phyloP scores from a whole-genome alignment of 306 rosid genomes.

The Senna tora region DNA sequence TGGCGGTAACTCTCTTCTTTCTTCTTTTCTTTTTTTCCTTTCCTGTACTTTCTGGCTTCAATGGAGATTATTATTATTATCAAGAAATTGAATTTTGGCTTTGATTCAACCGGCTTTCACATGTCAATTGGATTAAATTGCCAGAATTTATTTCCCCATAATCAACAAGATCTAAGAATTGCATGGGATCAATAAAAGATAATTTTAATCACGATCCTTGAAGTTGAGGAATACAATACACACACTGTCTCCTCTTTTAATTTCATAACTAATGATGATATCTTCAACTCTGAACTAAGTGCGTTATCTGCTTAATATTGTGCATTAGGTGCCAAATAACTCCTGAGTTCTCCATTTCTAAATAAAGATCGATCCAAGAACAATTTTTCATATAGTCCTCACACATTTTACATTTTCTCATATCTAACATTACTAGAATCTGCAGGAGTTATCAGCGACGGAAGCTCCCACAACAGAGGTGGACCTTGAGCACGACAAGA shows the following conservation, averaged over 20 bases:
- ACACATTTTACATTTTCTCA: no score
- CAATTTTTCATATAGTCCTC: no score
- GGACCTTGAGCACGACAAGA: slow-evolving; percentile 61
- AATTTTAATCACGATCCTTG: slow-evolving; percentile 8
- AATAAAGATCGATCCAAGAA: no score
- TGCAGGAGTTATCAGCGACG: slow-evolving; percentile 53
- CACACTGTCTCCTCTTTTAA: background rate
- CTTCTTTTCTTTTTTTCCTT: background rate
- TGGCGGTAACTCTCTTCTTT: slow-evolving; percentile 35
- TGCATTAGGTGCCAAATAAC: no score
- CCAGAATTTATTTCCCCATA: background rate
- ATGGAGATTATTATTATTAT: background rate
- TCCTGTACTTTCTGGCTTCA: background rate
- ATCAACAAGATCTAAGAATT: background rate
- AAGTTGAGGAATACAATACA: background rate
- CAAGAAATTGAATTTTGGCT: background rate
- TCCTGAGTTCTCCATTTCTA: no score
- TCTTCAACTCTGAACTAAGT: slow-evolving; percentile 1
- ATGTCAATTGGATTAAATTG: background rate
- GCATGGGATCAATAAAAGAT: background rate
- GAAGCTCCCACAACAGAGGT: slow-evolving; percentile 51
- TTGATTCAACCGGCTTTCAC: slow-evolving; percentile 2
- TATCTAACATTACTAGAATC: slow-evolving; percentile 4
- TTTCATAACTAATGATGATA: slow-evolving; percentile 10
- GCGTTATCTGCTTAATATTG: background rate